These are phyloP conservation scores for Oenanthe sinensis DNA, from an alignment of 129 eudicot genomes.

Conservation along the genomic window DNA sequence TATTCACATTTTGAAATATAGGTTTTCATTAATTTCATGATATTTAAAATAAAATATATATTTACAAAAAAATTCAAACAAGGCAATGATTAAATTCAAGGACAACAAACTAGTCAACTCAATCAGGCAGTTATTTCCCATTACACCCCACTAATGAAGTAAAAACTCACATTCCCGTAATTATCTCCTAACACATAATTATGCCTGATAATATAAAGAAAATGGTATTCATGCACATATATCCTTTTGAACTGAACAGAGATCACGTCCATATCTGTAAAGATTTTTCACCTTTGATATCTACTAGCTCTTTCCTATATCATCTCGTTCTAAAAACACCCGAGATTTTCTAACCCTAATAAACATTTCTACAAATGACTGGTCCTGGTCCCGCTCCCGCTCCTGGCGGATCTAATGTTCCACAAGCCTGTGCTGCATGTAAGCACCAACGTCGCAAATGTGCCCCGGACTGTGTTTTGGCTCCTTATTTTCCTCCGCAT, in stretches of 20 bases:
- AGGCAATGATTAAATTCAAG: too few species aligned
- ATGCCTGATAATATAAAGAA: not conserved
- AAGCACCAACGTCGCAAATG: slow-evolving; percentile 13
- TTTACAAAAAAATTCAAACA: too few species aligned
- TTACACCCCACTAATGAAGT: slow-evolving; percentile 5
- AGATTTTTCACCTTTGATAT: not conserved
- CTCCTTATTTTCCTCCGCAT: slow-evolving; percentile 14
- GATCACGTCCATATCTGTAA: not conserved
- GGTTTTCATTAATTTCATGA: too few species aligned
- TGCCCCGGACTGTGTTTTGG: not conserved
- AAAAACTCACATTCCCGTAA: not conserved
- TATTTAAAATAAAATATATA: too few species aligned
- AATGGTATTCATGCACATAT: not conserved
- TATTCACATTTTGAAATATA: too few species aligned
- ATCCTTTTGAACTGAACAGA: not conserved
- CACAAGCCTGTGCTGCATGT: slow-evolving; percentile 9
- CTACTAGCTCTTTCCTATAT: not conserved
- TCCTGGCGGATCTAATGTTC: not conserved
- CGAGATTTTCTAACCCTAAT: not conserved
- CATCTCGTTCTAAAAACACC: not conserved
- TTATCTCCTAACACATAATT: not conserved
- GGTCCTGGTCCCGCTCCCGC: not conserved
- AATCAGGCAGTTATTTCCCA: not conserved
- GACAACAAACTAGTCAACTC: too few species aligned
- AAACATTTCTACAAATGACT: not conserved